A percentile compares a stretch with the other conserved stretches of the same genome.
phyloP scores from a whole-genome alignment of 441 rosid species.

The Aquilaria agallochum region DNA sequence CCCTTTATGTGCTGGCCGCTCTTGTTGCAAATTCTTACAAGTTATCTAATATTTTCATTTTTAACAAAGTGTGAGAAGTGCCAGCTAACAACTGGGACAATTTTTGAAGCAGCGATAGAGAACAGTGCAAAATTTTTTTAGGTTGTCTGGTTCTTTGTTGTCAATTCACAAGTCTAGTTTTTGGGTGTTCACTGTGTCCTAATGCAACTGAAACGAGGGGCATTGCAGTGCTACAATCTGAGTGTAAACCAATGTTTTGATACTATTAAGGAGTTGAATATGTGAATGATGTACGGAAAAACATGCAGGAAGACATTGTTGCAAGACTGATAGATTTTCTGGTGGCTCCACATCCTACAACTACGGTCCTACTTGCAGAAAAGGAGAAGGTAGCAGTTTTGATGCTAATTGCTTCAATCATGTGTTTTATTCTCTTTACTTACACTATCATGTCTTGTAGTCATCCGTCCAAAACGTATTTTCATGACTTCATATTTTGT shows the following conservation, averaged over 20 bases:
- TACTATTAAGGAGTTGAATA: neutral
- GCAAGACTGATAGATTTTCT: constrained; percentile 71
- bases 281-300: neutral
- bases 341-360: constrained; percentile 75
- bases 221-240: too few species aligned
- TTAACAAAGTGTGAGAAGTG: too few species aligned
- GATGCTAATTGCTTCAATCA: constrained; percentile 4
- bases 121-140: too few species aligned
- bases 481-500: constrained; percentile 10
- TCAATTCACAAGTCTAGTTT: too few species aligned
- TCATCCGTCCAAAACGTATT: neutral
- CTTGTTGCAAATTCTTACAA: too few species aligned
- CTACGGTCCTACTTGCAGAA: constrained; percentile 55
- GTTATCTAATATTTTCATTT: too few species aligned
- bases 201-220: too few species aligned
- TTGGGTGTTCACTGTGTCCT: too few species aligned
- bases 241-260: neutral
- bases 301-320: constrained; percentile 75
- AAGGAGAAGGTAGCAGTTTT: constrained; percentile 49
- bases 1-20: too few species aligned
- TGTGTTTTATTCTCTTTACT: neutral
- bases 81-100: too few species aligned
- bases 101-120: too few species aligned
- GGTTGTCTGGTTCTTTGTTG: too few species aligned
- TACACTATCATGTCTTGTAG: neutral